These are phyloP conservation scores for Peronospora farinosa DNA, from an alignment of 352 stramenopile genomes.

Conservation along the genomic window DNA sequence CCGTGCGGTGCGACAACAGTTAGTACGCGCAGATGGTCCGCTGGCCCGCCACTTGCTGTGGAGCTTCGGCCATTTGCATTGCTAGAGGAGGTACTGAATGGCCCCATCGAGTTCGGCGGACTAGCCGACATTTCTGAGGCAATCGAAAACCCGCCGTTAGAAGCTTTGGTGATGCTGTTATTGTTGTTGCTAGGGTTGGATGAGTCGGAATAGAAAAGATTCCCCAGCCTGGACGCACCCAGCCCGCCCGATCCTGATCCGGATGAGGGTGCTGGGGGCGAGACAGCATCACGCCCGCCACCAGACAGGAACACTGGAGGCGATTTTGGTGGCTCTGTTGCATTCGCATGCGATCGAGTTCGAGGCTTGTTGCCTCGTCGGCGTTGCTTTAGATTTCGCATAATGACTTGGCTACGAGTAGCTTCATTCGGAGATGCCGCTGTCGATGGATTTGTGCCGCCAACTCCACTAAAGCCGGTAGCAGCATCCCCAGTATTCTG, in stretches of 20 bases:
- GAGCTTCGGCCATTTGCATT: constrained; percentile 20
- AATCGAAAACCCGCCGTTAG: constrained; percentile 7
- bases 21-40: constrained; percentile 27
- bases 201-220: constrained; percentile 42
- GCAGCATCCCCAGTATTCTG: constrained; percentile 17
- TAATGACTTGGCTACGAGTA: constrained; percentile 36
- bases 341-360: constrained; percentile 26
- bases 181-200: constrained; percentile 13
- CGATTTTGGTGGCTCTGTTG: constrained; percentile 16
- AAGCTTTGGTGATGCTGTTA: constrained; percentile 12
- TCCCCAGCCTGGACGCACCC: constrained; percentile 27
- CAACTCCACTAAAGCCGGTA: background rate
- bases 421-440: constrained; percentile 21
- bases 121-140: constrained; percentile 15
- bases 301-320: constrained; percentile 19
- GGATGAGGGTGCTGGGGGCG: constrained; percentile 19
- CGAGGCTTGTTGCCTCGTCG: constrained; percentile 30
- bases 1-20: constrained; percentile 26
- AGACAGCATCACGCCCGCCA: constrained; percentile 17
- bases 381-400: constrained; percentile 38
- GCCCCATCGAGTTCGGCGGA: constrained; percentile 23
- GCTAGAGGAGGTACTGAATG: constrained; percentile 5
- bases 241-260: constrained; percentile 14
- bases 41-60: constrained; percentile 8
- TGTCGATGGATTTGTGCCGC: constrained; percentile 1